Evolutionary conservation across 345 rosid genomes (phyloP).

Genomic region (Cochlearia excelsa): DNA sequence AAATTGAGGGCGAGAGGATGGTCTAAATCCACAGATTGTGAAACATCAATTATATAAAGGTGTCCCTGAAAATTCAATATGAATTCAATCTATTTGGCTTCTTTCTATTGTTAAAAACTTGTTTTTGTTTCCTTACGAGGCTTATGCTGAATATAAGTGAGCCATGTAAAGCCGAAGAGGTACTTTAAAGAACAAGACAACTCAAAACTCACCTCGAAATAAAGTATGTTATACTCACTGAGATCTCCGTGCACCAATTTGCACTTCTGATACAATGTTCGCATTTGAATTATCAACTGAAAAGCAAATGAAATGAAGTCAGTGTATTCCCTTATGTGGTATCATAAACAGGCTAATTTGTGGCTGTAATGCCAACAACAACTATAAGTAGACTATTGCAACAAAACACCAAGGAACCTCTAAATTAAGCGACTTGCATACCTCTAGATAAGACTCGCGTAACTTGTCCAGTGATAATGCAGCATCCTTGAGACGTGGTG

Average conservation of each 20-base stretch:
- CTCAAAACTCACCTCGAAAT: conserved; percentile 62
- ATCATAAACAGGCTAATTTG: not conserved
- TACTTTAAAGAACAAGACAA: conserved; percentile 8
- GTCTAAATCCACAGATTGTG: conserved; percentile 94
- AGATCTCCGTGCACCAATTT: conserved; percentile 96
- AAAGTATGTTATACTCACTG: conserved; percentile 93
- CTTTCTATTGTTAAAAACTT: not conserved
- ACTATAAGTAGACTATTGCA: not conserved
- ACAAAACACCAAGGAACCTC: conserved; percentile 1
- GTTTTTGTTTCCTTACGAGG: not conserved
- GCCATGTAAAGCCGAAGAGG: conserved; percentile 1
- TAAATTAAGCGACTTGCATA: conserved; percentile 26
- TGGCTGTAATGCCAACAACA: conserved; percentile 4
- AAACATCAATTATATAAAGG: conserved; percentile 85
- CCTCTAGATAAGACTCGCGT: conserved; percentile 93
- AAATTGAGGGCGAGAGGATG: conserved; percentile 93
- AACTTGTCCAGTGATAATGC: conserved; percentile 72
- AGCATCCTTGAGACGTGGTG: conserved; percentile 99
- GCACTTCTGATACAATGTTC: conserved; percentile 83
- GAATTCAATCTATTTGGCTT: conserved; percentile 1
- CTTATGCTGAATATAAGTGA: not conserved
- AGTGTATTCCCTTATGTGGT: not conserved
- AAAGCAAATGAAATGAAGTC: conserved; percentile 19
- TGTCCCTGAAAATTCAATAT: conserved; percentile 60
- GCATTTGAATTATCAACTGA: conserved; percentile 80